Evolutionary conservation across 139 green algal species (phyloP).

Genomic region (Asterochloris sp.): DNA sequence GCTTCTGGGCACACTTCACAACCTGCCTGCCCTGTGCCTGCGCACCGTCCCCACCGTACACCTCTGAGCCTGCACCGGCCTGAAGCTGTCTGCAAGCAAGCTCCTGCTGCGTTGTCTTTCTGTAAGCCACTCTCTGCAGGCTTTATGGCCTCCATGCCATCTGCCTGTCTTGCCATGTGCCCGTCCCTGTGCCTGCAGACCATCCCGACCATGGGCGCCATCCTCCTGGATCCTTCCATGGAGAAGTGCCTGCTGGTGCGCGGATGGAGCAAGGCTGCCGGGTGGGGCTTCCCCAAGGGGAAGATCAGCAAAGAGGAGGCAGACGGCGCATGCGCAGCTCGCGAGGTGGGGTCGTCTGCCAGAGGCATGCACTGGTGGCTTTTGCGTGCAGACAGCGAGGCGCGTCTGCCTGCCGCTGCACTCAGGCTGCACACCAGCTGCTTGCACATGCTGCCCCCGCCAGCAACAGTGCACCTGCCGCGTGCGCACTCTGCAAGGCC

Average conservation of each 20-base stretch:
- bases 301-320: constrained; percentile 87
- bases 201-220: constrained; percentile 76
- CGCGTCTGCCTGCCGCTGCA: background rate
- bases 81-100: too few relatives aligned
- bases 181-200: constrained; percentile 15
- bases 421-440: background rate
- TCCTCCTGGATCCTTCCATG: constrained; percentile 80
- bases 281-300: constrained; percentile 91
- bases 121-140: constrained; percentile 62
- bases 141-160: constrained; percentile 6
- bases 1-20: too few relatives aligned
- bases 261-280: constrained; percentile 64
- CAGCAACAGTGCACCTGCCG: background rate
- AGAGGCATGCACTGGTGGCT: too few relatives aligned
- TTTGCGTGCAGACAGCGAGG: background rate
- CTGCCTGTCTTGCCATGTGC: background rate
- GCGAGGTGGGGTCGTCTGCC: constrained; percentile 63
- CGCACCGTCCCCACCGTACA: too few relatives aligned
- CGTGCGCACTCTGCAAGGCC: background rate
- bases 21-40: too few relatives aligned
- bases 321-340: constrained; percentile 73
- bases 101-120: too few relatives aligned
- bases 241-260: constrained; percentile 84
- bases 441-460: background rate
- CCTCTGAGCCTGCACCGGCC: too few relatives aligned